These are phyloP conservation scores for Pezicula carpinea DNA, from an alignment of 2,329 filamentous ascomycete species.

Conservation along the genomic window DNA sequence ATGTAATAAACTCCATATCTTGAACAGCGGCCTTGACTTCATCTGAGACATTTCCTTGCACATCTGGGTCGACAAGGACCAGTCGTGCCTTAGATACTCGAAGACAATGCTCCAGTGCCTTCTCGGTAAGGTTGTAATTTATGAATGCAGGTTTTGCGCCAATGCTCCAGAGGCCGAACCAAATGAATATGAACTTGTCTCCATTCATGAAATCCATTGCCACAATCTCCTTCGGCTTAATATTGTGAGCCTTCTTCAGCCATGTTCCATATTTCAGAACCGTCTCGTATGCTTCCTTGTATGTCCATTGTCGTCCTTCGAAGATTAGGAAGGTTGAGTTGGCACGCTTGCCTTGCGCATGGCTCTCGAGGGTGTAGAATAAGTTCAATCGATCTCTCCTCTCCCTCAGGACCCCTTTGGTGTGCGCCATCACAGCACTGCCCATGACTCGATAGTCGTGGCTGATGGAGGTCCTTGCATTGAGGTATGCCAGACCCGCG, in stretches of 20 bases:
- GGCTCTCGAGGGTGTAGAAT: constrained; percentile 71
- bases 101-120: constrained; percentile 70
- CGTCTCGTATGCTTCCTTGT: constrained; percentile 67
- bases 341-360: constrained; percentile 51
- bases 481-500: constrained; percentile 71
- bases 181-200: constrained; percentile 70
- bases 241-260: constrained; percentile 58
- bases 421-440: constrained; percentile 42
- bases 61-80: constrained; percentile 62
- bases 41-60: constrained; percentile 52
- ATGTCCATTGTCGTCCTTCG: constrained; percentile 66
- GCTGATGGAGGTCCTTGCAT: constrained; percentile 62
- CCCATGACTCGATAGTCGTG: constrained; percentile 62
- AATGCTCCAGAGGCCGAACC: constrained; percentile 76
- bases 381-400: constrained; percentile 58
- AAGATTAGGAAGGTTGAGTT: constrained; percentile 60
- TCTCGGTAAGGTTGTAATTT: constrained; percentile 77
- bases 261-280: constrained; percentile 70
- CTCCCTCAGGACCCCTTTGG: constrained; percentile 42
- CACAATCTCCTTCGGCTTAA: constrained; percentile 71
- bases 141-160: constrained; percentile 81
- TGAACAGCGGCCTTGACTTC: constrained; percentile 48
- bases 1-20: constrained; percentile 53
- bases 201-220: constrained; percentile 80
- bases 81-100: constrained; percentile 61